phyloP scores from a whole-genome alignment of 169 alveolate genomes.

The Plasmodium adleri region DNA sequence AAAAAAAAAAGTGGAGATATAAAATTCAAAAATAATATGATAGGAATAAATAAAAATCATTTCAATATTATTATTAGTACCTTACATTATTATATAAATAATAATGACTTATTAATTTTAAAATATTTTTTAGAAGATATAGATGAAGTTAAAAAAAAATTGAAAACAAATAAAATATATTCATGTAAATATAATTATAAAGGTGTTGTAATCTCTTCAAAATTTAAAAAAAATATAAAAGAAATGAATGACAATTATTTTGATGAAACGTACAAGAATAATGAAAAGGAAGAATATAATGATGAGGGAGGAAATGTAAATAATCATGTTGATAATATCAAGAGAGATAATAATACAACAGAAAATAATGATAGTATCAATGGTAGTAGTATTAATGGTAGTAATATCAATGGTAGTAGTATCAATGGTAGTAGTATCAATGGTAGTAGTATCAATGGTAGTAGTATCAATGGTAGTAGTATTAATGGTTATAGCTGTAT shows the following conservation, averaged over 20 bases:
- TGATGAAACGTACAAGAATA: background rate
- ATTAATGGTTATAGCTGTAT: background rate
- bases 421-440: background rate
- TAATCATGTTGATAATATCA: too few relatives aligned
- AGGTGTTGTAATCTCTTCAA: conserved; percentile 39
- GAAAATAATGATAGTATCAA: too few relatives aligned
- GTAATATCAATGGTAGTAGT: background rate
- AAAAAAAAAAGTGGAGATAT: too few relatives aligned
- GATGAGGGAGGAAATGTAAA: too few relatives aligned
- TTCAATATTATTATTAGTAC: conserved; percentile 24
- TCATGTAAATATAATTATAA: conserved; percentile 36
- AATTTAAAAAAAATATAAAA: conserved; percentile 18
- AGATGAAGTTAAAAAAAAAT: background rate
- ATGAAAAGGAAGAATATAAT: background rate
- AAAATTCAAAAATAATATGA: background rate
- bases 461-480: background rate
- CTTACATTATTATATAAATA: conserved; percentile 11
- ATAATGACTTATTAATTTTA: conserved; percentile 42
- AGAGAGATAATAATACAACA: background rate
- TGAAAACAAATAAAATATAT: conserved; percentile 12
- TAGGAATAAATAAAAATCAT: conserved; percentile 2
- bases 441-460: background rate
- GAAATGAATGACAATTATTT: background rate
- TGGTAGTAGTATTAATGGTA: too few relatives aligned
- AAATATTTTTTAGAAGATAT: conserved; percentile 13